Evolutionary conservation across 2,329 filamentous ascomycete species (phyloP).

Genomic region (Xylariaceae sp.): DNA sequence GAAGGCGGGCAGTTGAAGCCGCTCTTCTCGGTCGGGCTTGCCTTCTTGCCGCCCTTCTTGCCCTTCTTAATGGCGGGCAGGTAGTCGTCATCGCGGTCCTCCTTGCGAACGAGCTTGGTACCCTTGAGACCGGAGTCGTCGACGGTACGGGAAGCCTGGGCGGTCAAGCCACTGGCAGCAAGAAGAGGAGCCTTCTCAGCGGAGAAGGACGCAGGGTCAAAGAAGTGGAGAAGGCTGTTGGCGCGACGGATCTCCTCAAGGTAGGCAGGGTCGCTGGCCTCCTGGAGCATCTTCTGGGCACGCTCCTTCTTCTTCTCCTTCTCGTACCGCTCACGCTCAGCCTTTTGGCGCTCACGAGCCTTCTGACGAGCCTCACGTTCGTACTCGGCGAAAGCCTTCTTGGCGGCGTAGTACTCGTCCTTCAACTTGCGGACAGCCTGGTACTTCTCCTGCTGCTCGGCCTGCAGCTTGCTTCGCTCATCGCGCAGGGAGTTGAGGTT

Average conservation of each 20-base stretch:
- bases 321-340: slow-evolving; percentile 69
- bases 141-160: slow-evolving; percentile 75
- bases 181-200: slow-evolving; percentile 62
- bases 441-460: slow-evolving; percentile 83
- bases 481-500: slow-evolving; percentile 78
- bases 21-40: slow-evolving; percentile 44
- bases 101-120: slow-evolving; percentile 75
- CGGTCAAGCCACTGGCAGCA: slow-evolving; percentile 68
- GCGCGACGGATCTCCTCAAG: slow-evolving; percentile 87
- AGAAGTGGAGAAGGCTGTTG: slow-evolving; percentile 82
- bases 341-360: slow-evolving; percentile 69
- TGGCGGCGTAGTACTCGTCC: slow-evolving; percentile 78
- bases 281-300: slow-evolving; percentile 70
- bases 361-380: slow-evolving; percentile 78
- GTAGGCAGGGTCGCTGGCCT: slow-evolving; percentile 82
- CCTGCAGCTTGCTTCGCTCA: slow-evolving; percentile 76
- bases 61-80: slow-evolving; percentile 76
- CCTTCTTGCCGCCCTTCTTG: slow-evolving; percentile 75
- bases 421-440: slow-evolving; percentile 77
- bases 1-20: slow-evolving; percentile 81
- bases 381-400: slow-evolving; percentile 76
- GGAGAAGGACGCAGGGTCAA: slow-evolving; percentile 66
- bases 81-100: slow-evolving; percentile 83
- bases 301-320: slow-evolving; percentile 70
- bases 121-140: slow-evolving; percentile 83